Percentiles rank a stretch among this genome's conserved stretches.
phyloP scores from a whole-genome alignment of 352 stramenopile genomes.

The Hyaloperonospora brassicae region DNA sequence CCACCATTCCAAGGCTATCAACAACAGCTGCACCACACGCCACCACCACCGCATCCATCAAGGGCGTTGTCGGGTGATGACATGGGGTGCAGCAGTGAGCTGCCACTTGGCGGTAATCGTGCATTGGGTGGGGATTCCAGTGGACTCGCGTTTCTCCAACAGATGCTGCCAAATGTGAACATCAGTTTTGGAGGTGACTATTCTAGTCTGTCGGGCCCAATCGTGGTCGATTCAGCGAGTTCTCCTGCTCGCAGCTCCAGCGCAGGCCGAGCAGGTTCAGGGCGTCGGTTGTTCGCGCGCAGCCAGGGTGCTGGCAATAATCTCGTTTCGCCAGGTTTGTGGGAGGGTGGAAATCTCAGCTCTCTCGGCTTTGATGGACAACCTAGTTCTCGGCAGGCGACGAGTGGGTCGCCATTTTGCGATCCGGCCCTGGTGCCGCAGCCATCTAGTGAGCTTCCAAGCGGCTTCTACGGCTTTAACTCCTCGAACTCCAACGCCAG shows the following conservation, averaged over 20 bases:
- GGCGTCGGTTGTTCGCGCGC: slow-evolving; percentile 34
- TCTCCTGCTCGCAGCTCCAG: slow-evolving; percentile 14
- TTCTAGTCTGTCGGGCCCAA: slow-evolving; percentile 15
- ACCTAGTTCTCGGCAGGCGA: slow-evolving; percentile 13
- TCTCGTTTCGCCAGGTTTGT: slow-evolving; percentile 20
- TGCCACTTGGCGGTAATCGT: slow-evolving; percentile 13
- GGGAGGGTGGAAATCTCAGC: slow-evolving; percentile 26
- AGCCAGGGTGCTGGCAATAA: slow-evolving; percentile 22
- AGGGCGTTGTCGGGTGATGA: slow-evolving; percentile 28
- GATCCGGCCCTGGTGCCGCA: slow-evolving; percentile 46
- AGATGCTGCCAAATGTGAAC: slow-evolving; percentile 85
- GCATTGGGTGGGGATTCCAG: slow-evolving; percentile 11
- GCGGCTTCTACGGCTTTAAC: slow-evolving; percentile 31
- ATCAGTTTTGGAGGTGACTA: slow-evolving; percentile 82
- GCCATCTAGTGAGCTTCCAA: slow-evolving; percentile 23
- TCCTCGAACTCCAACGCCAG: slow-evolving; percentile 17
- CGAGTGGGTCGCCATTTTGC: slow-evolving; percentile 32
- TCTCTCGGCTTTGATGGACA: slow-evolving; percentile 25
- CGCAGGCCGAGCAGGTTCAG: slow-evolving; percentile 11
- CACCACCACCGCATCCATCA: slow-evolving; percentile 19
- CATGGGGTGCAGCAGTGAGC: slow-evolving; percentile 18
- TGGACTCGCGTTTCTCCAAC: slow-evolving; percentile 73
- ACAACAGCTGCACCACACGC: slow-evolving; percentile 19
- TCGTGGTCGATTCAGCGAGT: slow-evolving; percentile 4
- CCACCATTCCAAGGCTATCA: slow-evolving; percentile 32